Evolutionary conservation across 192 early-diverging fungal genomes (phyloP), one percentile per base, ranked within the genome.

Genomic region (Pilaira anomala): DNA sequence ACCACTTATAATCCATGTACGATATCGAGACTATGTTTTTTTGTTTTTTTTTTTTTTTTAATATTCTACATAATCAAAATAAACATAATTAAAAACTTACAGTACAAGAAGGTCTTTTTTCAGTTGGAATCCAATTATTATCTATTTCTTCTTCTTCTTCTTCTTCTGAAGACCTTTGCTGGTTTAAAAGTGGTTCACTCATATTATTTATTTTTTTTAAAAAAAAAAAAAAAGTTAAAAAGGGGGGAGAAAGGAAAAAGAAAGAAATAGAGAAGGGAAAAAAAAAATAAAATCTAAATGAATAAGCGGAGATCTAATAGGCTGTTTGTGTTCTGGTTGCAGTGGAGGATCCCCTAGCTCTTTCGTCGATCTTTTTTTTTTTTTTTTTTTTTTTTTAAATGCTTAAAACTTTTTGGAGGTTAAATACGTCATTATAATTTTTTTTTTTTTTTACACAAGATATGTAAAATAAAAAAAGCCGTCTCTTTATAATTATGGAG

Each of bases 81-180:
- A 40, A 7, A 4, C 39, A 52, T 30, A 36, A 55, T 7, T 29
- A 30, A 55, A 14, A 55, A 8, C 53, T 55, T 55, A 55, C 53
- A 36, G 19, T 29, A 55, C 28, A 55, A 55, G 30, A 55, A 28
- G 53, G 28, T 18, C 30, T 55, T 55, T 55, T 55, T 55, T 55
- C 53, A 7, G n/a, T 55, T 36, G 53, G 53, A 8, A 55, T 28
- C 53, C 53, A 55, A 19, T 29, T 30, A 9, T 55, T n/a, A 29
- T 55, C n/a, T 18, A 55, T 30, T 19, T 55, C 53, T 36, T 55
- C 53, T 33, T 28, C 19, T 16, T 36, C 33, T 36, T 36, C 7
- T 36, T 36, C 33, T 9, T 36, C 33, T 36, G 33, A 36, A 36
- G 33, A 36, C 33, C 33, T 36, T 36, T 36, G 11, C 11, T 36